Evolutionary conservation across 495 filamentous ascomycete species (phyloP).

Genomic region (Daldinia caldariorum): DNA sequence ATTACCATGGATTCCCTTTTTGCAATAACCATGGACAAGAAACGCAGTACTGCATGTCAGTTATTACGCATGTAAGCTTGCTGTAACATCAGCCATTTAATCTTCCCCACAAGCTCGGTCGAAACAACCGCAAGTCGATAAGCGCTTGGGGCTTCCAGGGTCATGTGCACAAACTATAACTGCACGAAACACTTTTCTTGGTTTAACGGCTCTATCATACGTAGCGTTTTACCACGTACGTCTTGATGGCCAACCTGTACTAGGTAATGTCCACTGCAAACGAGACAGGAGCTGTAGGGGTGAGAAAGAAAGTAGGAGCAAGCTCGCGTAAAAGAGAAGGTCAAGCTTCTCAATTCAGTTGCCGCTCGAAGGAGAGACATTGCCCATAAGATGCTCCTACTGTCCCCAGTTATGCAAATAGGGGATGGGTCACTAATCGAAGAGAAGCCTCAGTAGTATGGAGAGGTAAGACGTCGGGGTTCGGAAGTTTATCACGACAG

Average conservation of each 20-base stretch:
- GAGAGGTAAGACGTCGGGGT: constrained; percentile 31
- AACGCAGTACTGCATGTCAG: constrained; percentile 11
- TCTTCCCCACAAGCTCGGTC: constrained; percentile 39
- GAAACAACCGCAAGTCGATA: constrained; percentile 24
- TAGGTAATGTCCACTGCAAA: constrained; percentile 29
- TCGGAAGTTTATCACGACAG: constrained; percentile 41
- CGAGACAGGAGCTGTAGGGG: constrained; percentile 22
- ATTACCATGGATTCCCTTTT: constrained; percentile 9
- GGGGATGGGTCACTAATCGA: constrained; percentile 8
- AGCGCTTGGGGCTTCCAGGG: constrained; percentile 19
- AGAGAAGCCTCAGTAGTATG: constrained; percentile 25
- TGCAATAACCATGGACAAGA: constrained; percentile 10
- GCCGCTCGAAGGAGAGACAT: constrained; percentile 14
- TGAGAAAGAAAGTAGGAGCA: constrained; percentile 2
- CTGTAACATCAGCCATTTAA: constrained; percentile 31
- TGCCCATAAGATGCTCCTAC: not conserved
- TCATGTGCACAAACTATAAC: constrained; percentile 18
- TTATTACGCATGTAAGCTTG: constrained; percentile 27
- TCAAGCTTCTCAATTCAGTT: constrained; percentile 27
- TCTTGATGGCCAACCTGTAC: constrained; percentile 6
- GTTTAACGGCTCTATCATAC: constrained; percentile 23
- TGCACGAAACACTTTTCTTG: constrained; percentile 5
- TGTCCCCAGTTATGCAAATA: not conserved
- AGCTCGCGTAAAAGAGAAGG: constrained; percentile 17
- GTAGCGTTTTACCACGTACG: constrained; percentile 12